Evolutionary conservation across 2,329 filamentous ascomycete species (phyloP), one percentile per base, ranked within the genome.

Genomic region (Colletotrichum lupini): DNA sequence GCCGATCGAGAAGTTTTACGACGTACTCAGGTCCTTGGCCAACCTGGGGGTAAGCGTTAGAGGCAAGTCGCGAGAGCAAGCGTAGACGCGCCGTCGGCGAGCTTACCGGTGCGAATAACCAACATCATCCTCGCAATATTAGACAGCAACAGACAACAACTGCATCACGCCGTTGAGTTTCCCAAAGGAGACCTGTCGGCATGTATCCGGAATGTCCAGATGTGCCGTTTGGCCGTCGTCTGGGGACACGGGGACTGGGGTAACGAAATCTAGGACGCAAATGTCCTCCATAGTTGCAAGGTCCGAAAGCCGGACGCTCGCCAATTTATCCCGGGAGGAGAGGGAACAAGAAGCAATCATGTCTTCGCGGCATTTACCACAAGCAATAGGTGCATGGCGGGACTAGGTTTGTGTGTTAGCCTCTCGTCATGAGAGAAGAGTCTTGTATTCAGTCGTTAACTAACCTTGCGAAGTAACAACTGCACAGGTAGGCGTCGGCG

Each of bases 21-120:
- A 76, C 74, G 59, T 76, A 70, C 74, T 76, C 74, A 73, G 74
- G 74, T 76, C 74, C 62, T 69, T 65, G 61, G 73, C 74, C 74
- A 76, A 76, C 71, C 71, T 73, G 6, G 49, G 35, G 61, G 61
- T 22, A 2, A 24, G 19, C 60, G 61, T 73, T 28, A 73, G 61
- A 52, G 55, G 37, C 60, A 61, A 55, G 49, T 53, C 56, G 49
- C 60, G n/a, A 49, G 22, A 5, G 19, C 28, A 30, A 5, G 12
- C 12, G 19, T 37, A 3, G 63, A 42, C 28, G 32, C n/a, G 49
- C 37, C 42, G 26, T 30, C 37, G 19, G 12, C 35, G 30, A 32
- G 37, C 71, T 65, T 61, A 73, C 71, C 71, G 46, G 71, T 68
- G 71, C 71, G 59, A 16, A 53, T 35, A 61, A 71, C 19, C 61